Base-by-base conservation (phyloP, 306 rosid genomes). In the Cicer pinnatifidum region DNA sequence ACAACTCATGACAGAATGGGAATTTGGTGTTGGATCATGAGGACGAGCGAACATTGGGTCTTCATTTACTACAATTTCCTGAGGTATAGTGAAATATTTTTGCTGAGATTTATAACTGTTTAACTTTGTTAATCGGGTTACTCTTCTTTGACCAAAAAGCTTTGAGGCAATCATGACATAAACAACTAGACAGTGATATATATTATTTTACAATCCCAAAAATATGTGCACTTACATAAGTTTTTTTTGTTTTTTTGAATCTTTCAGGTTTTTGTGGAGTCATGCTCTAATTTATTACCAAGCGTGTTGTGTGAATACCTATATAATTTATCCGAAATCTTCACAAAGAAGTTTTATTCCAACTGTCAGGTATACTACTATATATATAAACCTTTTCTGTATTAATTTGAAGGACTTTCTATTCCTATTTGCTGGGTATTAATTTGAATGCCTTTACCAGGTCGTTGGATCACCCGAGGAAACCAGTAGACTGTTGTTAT, bases 31-130 rank as follows among this genome's bases (percentile, higher is more conserved):
- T 94, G 85, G 90, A 73, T 74, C 96, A 91, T 56, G 83, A 76
- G 7, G 96, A 87, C 64, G 98, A 91, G 84, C 90, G 95, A 13
- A 80, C 79, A 15, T 56, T 94, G 85, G 98, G 91, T 65, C 88
- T 91, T 75, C 93, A 94, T 73, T 80, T 94, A 85, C 75, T 91
- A 41, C 92, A 86, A 67, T 94, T 94, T 84, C 81, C 98, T 0
- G 96, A 94, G 97, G 97, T 88, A 81, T 73, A 11, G 10, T 57
- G 66, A 35, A 48, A 3, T 23, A 15, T 57, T 28, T 47, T 57
- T 71, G 38, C 54, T 67, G 37, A 78, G 76, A 71, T 71, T 35
- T 35, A 39, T 68, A 54, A 56, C 45, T n/a, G 67, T 60, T 60
- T 33, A 28, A 28, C 65, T 8, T 62, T 13, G 33, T 62, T 15